phyloP scores from a whole-genome alignment of 2,329 filamentous ascomycete genomes.

The Diplodia corticola region DNA sequence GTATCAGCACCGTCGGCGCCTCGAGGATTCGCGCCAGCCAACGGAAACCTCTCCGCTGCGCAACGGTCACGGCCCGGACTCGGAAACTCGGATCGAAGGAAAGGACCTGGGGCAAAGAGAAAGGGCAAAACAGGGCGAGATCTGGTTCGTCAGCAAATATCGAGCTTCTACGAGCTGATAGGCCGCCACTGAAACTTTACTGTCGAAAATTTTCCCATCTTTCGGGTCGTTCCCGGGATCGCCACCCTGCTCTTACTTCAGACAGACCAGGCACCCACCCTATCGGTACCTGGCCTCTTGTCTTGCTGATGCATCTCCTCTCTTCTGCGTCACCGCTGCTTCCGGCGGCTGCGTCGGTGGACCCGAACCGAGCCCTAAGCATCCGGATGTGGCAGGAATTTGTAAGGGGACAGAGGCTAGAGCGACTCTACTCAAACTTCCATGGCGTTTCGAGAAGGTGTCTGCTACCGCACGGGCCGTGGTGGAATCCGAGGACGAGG shows the following conservation, averaged over 20 bases:
- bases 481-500: background rate
- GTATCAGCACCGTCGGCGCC: no score
- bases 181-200: background rate
- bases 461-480: background rate
- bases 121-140: background rate
- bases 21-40: background rate
- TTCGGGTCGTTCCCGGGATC: background rate
- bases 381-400: background rate
- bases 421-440: background rate
- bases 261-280: background rate
- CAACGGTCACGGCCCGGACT: slow-evolving; percentile 16
- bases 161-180: background rate
- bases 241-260: background rate
- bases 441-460: slow-evolving; percentile 10
- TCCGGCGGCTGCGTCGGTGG: background rate
- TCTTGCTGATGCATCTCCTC: background rate
- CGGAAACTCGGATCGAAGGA: background rate
- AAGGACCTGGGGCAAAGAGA: background rate
- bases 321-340: slow-evolving; percentile 4
- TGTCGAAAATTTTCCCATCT: background rate
- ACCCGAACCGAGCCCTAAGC: background rate
- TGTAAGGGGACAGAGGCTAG: background rate
- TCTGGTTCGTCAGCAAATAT: background rate
- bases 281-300: background rate
- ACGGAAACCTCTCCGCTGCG: slow-evolving; percentile 6